Base-by-base conservation (phyloP, 1,139 yeast species). In the Taphrina flavorubra region DNA sequence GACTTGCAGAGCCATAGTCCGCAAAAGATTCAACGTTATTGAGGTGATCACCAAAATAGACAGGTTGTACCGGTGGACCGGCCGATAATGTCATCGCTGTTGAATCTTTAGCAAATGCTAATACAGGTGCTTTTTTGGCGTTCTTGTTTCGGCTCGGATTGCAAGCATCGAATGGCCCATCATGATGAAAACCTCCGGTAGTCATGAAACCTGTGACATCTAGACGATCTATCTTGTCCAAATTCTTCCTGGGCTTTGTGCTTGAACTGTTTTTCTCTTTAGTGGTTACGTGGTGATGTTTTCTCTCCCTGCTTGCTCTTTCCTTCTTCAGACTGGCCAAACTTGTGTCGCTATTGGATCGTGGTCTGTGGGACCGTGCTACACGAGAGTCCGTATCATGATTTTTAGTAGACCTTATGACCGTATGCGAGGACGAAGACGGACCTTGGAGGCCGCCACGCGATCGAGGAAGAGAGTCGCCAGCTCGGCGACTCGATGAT, bases 151-250 rank as follows among this genome's bases (percentile, higher is more conserved):
- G 87, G 78, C 90, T 97, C 6, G 99, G 98, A 6, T 96, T 89
- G 79, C 98, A 92, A 1, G 99, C 99, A 78, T 94, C 99, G 78
- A 94, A 94, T 18, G 99, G 99, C 14, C 99, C 99, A 79, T 94
- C 99, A 78, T 94, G 99, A 78, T 94, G 99, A 83, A 94, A 94
- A 37, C 90, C 60, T 10, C 72, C 89, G 56, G 90, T 88, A n/a
- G 97, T 97, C 77, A 90, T 92, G 73, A 94, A 83, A 0, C 97
- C 98, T 7, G 98, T 92, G 49, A 92, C 98, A 77, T 94, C 99
- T 74, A 94, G 82, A 78, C 89, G 90, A 80, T 94, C 99, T 74
- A 94, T 94, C 5, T 96, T 90, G 76, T 94, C 99, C 73, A 94
- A 82, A 31, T 56, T 47, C 51, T 65, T 65, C 14, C 63, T 57